A percentile compares a stretch with the other conserved stretches of the same genome.
Conservation (phyloP, 495 filamentous ascomycete genomes). For the Penicillium paradoxum region DNA sequence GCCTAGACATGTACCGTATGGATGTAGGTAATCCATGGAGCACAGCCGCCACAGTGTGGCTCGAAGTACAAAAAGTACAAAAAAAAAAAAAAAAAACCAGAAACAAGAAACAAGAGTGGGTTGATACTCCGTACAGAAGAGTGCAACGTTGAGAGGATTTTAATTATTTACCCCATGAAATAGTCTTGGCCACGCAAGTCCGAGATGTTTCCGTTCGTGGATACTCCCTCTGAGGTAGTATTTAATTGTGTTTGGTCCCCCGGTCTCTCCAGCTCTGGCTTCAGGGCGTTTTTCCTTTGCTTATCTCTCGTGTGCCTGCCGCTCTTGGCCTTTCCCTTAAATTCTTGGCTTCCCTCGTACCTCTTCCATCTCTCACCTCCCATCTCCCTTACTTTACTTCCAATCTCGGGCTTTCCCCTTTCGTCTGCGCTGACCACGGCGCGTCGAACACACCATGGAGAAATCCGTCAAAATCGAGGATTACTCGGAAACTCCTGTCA, state of each 20-base stretch:
- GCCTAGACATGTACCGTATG: too few species aligned
- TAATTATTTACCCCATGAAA: too few species aligned
- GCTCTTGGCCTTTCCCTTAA: neutral
- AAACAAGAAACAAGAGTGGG: too few species aligned
- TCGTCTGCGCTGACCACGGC: neutral
- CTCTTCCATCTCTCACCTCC: neutral
- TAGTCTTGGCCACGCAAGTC: too few species aligned
- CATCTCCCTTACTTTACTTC: neutral
- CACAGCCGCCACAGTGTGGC: neutral
- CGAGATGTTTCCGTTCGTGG: too few species aligned
- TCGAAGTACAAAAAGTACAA: too few species aligned
- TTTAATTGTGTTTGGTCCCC: neutral
- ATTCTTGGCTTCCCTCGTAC: neutral
- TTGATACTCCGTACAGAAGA: too few species aligned
- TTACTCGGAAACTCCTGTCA: conserved; percentile 5
- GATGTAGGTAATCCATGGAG: too few species aligned
- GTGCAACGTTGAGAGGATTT: too few species aligned
- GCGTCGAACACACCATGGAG: conserved; percentile 4
- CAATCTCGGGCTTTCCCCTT: neutral
- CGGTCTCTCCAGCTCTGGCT: neutral
- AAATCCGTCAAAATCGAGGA: conserved; percentile 12
- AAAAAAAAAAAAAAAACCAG: neutral
- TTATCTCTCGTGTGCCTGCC: neutral
- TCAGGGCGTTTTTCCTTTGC: neutral
- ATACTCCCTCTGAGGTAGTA: neutral